Evolutionary conservation across 2,329 filamentous ascomycete species (phyloP), one percentile per base, ranked within the genome.

Genomic region (Fusarium coicis): DNA sequence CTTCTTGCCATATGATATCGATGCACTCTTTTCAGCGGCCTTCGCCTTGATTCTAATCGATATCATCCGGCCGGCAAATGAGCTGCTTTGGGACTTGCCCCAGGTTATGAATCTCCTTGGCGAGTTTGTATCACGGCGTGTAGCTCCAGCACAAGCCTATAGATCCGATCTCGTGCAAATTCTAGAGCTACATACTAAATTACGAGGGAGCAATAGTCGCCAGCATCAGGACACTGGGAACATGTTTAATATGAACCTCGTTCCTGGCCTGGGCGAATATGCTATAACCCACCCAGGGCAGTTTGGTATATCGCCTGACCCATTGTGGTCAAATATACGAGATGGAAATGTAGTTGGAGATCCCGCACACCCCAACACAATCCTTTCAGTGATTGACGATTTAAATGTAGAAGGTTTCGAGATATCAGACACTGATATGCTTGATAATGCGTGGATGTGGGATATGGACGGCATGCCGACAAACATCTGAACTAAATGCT

Each of bases 1-100:
- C 11, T 75, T 75, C 28, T 32, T 74, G 9, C 73, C 72, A 14
- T 74, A 73, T 28, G 72, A 74, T 34, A 74, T 74, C 12, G 72
- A 74, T 28, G 68, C 72, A 4, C 28, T 74, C 2, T 74, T 73
- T n/a, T 74, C 73, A 3, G 72, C 72, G 6, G 59, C 73, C 9
- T 74, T 74, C 46, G 72, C 65, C 8, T 37, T 74, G 26, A 68
- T 74, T 7, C 34, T 74, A 7, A 70, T 74, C 19, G 68, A 74
- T n/a, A 74, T 74, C 14, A 58, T 75, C 5, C 40, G 73, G 7
- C 73, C 69, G 5, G 72, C 69, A 6, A 74, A 75, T 4, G 66
- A 74, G 34, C 50, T 75, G 0, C 63, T 74, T 30, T 75, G 72
- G 72, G 72, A 75, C 30, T 42, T 75, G 7, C 69, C 72, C 10